phyloP scores from a whole-genome alignment of 371 early-diverging fungal species.

The Mortierella sp. region DNA sequence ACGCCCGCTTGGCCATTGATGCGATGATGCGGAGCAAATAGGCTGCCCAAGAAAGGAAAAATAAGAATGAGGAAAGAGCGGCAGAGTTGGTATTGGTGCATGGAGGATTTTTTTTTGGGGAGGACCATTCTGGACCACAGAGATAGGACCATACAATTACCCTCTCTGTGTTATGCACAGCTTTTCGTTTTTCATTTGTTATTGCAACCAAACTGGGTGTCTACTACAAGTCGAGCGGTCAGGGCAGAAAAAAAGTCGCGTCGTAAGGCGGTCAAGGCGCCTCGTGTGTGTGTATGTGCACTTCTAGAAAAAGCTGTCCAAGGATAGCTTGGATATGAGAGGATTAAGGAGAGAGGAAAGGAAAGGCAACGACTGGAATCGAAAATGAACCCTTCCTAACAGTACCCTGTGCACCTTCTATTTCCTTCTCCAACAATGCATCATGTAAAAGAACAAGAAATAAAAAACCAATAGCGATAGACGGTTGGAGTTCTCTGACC shows the following conservation, averaged over 20 bases:
- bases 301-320: background rate
- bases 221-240: background rate
- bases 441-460: background rate
- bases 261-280: conserved; percentile 7
- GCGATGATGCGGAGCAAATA: background rate
- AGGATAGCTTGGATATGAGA: background rate
- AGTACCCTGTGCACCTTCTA: background rate
- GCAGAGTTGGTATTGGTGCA: background rate
- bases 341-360: background rate
- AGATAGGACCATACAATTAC: background rate
- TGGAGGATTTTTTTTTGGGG: background rate
- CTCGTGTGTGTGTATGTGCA: background rate
- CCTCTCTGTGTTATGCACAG: conserved; percentile 2
- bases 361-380: background rate
- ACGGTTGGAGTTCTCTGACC: background rate
- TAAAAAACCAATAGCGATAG: background rate
- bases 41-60: background rate
- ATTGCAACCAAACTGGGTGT: conserved; percentile 3
- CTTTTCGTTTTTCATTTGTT: background rate
- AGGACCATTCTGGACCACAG: conserved; percentile 5
- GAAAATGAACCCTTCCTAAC: conserved; percentile 4
- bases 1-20: background rate
- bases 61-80: background rate
- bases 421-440: background rate
- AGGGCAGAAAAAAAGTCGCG: background rate